These are phyloP conservation scores for Candida namnaoensis DNA, from an alignment of 805 yeast species.

Conservation along the genomic window DNA sequence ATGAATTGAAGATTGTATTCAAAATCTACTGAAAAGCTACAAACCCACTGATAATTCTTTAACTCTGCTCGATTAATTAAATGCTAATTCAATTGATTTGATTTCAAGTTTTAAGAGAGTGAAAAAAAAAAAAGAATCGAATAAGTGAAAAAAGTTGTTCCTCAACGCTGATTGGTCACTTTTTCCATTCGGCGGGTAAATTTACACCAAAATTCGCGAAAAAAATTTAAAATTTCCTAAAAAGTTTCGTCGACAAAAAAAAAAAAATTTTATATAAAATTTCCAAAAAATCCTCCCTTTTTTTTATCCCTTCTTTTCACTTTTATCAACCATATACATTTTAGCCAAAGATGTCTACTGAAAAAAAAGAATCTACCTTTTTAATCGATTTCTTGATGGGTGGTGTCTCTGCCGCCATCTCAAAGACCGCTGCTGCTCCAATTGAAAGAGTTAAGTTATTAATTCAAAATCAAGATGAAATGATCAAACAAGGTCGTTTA, in stretches of 20 bases:
- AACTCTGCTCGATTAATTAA: too few species aligned
- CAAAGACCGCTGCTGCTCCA: slow-evolving; percentile 97
- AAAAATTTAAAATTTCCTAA: slow-evolving; percentile 1
- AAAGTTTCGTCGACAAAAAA: slow-evolving; percentile 18
- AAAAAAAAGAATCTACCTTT: slow-evolving; percentile 36
- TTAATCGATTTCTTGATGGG: slow-evolving; percentile 82
- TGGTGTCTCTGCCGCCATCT: slow-evolving; percentile 98
- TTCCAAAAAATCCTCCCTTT: not conserved
- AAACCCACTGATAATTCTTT: too few species aligned
- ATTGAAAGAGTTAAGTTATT: slow-evolving; percentile 94
- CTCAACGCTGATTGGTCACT: too few species aligned
- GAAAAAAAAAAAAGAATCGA: too few species aligned
- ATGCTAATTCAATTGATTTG: too few species aligned
- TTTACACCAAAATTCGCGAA: too few species aligned
- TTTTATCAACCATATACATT: not conserved
- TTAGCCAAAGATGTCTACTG: slow-evolving; percentile 13
- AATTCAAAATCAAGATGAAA: slow-evolving; percentile 97
- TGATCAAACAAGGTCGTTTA: slow-evolving; percentile 96
- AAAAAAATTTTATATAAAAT: slow-evolving; percentile 18
- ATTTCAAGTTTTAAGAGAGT: too few species aligned
- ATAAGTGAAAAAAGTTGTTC: too few species aligned
- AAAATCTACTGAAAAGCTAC: too few species aligned
- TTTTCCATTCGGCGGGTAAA: too few species aligned
- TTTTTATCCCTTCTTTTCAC: not conserved
- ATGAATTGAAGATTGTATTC: too few species aligned